Conservation (phyloP, 768 basidiomycete species). For the Hygrophoropsis aurantiaca region DNA sequence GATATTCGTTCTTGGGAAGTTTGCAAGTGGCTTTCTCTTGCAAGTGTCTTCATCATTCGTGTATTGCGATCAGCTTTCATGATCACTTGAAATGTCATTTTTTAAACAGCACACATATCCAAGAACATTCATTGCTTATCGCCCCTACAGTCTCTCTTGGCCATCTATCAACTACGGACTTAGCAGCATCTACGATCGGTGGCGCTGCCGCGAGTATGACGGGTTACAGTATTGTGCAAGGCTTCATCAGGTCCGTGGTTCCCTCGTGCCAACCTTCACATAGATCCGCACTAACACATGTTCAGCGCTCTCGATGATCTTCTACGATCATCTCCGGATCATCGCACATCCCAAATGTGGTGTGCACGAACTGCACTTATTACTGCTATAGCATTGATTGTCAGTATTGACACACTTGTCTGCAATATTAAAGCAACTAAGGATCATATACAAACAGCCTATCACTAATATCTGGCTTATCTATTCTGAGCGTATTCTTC, state of each 20-base stretch:
- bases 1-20: constrained; percentile 19
- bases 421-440: too few species aligned
- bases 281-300: background rate
- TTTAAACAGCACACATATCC: constrained; percentile 18
- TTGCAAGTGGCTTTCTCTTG: constrained; percentile 22
- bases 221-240: constrained; percentile 42
- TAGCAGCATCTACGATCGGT: constrained; percentile 49
- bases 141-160: constrained; percentile 42
- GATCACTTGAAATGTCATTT: too few species aligned
- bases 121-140: constrained; percentile 42
- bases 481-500: constrained; percentile 35
- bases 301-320: constrained; percentile 19
- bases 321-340: constrained; percentile 12
- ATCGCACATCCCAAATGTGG: constrained; percentile 12
- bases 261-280: constrained; percentile 31
- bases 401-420: constrained; percentile 9
- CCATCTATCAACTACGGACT: constrained; percentile 51
- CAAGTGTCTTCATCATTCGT: constrained; percentile 5
- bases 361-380: constrained; percentile 19
- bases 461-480: constrained; percentile 21
- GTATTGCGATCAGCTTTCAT: too few species aligned
- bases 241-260: constrained; percentile 35
- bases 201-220: constrained; percentile 42
- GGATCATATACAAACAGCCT: too few species aligned
- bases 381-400: constrained; percentile 22